Percentiles rank a stretch among this genome's conserved stretches.
These are phyloP conservation scores for Hymenoscyphus linearis DNA, from an alignment of 2,329 filamentous ascomycete genomes.

Conservation along the genomic window DNA sequence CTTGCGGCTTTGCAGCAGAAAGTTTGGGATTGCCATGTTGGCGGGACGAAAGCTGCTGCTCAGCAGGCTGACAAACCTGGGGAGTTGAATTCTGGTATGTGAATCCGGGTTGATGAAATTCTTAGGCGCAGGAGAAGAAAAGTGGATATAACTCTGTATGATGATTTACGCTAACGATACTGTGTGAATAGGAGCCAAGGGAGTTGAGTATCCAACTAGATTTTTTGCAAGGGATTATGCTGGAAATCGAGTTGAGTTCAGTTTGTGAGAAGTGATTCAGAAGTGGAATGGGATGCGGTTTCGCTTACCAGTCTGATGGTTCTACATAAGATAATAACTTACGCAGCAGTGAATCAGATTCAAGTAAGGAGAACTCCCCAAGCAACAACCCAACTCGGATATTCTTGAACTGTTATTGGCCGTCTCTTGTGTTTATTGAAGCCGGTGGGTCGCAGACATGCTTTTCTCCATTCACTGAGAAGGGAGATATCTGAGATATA, in stretches of 20 bases:
- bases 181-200: slow-evolving; percentile 40
- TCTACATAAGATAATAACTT: too few species aligned
- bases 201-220: slow-evolving; percentile 53
- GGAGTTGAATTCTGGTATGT: slow-evolving; percentile 36
- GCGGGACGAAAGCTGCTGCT: slow-evolving; percentile 46
- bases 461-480: not conserved
- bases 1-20: slow-evolving; percentile 42
- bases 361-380: not conserved
- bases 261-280: slow-evolving; percentile 31
- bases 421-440: not conserved
- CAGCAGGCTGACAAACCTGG: slow-evolving; percentile 51
- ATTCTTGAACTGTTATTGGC: not conserved
- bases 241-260: slow-evolving; percentile 50
- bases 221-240: slow-evolving; percentile 59
- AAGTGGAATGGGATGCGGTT: not conserved
- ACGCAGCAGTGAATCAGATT: not conserved
- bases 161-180: slow-evolving; percentile 1
- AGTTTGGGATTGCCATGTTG: slow-evolving; percentile 47
- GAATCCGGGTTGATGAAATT: not conserved
- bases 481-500: not conserved
- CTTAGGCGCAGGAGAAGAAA: not conserved
- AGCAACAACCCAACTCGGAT: not conserved
- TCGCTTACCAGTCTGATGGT: not conserved
- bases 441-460: not conserved
- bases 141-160: not conserved